Percentiles rank a stretch among this genome's conserved stretches.
Conservation (phyloP, 768 basidiomycete species). For the Boletus coccyginus region DNA sequence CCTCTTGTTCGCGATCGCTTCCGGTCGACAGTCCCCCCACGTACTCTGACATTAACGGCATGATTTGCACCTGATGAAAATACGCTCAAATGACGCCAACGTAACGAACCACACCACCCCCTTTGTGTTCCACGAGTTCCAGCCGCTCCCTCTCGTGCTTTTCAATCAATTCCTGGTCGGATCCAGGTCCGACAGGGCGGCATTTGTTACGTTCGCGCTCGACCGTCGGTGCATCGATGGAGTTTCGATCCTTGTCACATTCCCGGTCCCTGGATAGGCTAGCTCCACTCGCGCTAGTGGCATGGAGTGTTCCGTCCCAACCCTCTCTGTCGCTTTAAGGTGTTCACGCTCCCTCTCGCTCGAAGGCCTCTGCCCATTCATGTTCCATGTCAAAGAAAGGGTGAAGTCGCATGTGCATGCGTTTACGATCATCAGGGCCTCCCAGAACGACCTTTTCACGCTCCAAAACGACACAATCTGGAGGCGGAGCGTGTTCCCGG, state of each 20-base stretch:
- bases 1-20: no score
- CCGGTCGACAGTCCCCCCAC: no score
- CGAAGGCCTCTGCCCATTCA: constrained; percentile 28
- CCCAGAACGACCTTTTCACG: constrained; percentile 22
- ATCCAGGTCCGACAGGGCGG: constrained; percentile 11
- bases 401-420: constrained; percentile 19
- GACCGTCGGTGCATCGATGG: constrained; percentile 9
- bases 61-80: no score
- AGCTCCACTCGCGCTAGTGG: background rate
- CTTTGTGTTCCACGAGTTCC: constrained; percentile 25
- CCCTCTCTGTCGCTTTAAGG: constrained; percentile 26
- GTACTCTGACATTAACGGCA: no score
- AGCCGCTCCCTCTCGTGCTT: constrained; percentile 29
- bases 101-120: background rate
- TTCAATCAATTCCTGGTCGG: constrained; percentile 22
- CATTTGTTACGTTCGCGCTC: constrained; percentile 25
- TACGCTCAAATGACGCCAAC: no score
- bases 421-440: constrained; percentile 26
- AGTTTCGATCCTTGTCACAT: constrained; percentile 21
- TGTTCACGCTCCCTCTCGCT: constrained; percentile 35
- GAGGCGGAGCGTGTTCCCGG: constrained; percentile 18
- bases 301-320: constrained; percentile 26
- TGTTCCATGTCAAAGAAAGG: constrained; percentile 25
- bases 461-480: constrained; percentile 17
- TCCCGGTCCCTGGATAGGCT: constrained; percentile 23